Base-by-base conservation (phyloP, 257 asterid genomes). In the Primulina eburnea region DNA sequence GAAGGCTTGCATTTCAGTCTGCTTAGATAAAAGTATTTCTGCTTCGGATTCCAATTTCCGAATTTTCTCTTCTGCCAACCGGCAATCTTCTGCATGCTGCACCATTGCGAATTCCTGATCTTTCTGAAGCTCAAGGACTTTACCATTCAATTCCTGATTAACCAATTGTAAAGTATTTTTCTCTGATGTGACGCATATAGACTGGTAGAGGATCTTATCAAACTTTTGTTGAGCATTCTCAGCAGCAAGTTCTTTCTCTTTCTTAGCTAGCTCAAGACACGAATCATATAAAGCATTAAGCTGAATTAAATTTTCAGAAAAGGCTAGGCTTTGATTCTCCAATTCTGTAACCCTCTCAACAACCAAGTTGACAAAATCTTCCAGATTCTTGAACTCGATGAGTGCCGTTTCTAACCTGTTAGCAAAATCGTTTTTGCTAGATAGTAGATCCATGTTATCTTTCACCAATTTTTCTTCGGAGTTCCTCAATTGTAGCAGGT, bases 11-110 rank as follows among this genome's bases (percentile, higher is more conserved):
- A 88, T 80, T 64, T 88, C 93, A 62, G 67, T 81, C 79, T 84
- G 90, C 83, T 86, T 83, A 55, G 87, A 82, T 70, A 78, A 76
- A 73, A 86, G 92, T 72, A 61, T 69, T 79, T 83, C 86, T 59
- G 71, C 85, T 79, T 91, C 97, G 77, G 87, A 81, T 72, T 89
- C 90, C 82, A 89, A 78, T 73, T 86, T 89, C 74, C 76, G 80
- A 55, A 86, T 86, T 76, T 77, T 86, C 78, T 83, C 93, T 83
- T 89, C 97, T 56, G 89, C 86, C 79, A 89, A 79, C 67, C 81
- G 89, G 75, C 95, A 88, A 81, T 94, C 97, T 81, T 91, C 97
- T 40, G 90, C 96, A 72, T 94, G 97, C 82, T 91, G 97, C 76
- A 88, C 97, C 96, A 88, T 85, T 30, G 88, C 67, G 74, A 76